Evolutionary conservation across 495 filamentous ascomycete species (phyloP).

Genomic region (Schizothecium vesticola): DNA sequence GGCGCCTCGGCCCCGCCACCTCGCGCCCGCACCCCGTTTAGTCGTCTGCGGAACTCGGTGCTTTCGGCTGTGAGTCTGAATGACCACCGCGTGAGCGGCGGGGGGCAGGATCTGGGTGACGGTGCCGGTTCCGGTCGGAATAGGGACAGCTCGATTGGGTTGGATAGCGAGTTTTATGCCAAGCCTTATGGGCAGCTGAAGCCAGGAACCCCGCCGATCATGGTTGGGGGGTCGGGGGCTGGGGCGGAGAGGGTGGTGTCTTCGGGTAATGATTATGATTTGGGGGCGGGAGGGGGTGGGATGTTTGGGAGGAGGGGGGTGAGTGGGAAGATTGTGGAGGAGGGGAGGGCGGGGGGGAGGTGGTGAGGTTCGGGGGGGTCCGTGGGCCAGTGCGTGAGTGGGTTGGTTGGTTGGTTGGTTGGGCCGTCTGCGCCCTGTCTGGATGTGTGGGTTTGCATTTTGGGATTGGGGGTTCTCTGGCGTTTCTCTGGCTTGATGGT

Average conservation of each 20-base stretch:
- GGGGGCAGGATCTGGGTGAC: neutral
- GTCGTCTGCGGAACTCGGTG: conserved; percentile 24
- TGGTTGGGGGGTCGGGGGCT: conserved; percentile 36
- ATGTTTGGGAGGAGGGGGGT: conserved; percentile 52
- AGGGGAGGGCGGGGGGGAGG: conserved; percentile 55
- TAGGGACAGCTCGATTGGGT: conserved; percentile 44
- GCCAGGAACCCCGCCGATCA: conserved; percentile 43
- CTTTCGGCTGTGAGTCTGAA: conserved; percentile 41
- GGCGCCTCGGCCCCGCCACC: conserved; percentile 1
- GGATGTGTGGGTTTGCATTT: neutral
- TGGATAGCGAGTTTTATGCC: conserved; percentile 47
- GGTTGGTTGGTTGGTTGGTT: neutral
- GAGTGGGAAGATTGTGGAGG: conserved; percentile 80
- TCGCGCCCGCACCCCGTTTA: conserved; percentile 28
- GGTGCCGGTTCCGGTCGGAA: conserved; percentile 12
- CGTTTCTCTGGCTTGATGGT: neutral
- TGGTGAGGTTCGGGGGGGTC: conserved; percentile 26
- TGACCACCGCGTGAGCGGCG: conserved; percentile 30
- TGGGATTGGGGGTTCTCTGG: neutral
- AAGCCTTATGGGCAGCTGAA: conserved; percentile 48
- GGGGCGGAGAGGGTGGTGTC: conserved; percentile 38
- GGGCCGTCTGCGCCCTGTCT: neutral
- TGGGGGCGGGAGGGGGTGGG: conserved; percentile 34
- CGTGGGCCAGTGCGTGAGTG: too few relatives aligned
- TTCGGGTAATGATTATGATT: conserved; percentile 56